Evolutionary conservation across 495 filamentous ascomycete species (phyloP), one percentile per base, ranked within the genome.

Genomic region (Penicillium chermesinum): DNA sequence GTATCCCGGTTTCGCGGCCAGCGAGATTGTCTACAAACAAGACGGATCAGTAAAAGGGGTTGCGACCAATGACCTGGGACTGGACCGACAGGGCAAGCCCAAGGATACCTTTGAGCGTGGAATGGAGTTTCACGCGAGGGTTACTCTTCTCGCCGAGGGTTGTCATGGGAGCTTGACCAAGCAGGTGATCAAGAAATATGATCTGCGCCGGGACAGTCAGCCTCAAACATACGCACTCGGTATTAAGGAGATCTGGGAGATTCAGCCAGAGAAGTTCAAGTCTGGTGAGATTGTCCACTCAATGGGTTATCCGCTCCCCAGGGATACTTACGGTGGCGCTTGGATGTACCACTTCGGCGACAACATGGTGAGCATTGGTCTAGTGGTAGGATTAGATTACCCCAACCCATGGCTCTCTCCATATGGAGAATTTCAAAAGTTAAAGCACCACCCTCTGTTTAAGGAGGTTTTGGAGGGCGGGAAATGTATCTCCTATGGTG

Each of bases 261-360:
- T 99, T 14, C 78, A 86, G 60, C 91, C 94, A 0, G 89, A 91
- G 59, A 97, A 96, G 65, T 96, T 96, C 71, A 73, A 80, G 25
- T 83, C 87, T 51, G 93, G 93, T 37, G 78, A 94, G 65, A 78
- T 96, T 38, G 76, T 80, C 7, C 94, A 99, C 72, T 88, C 90
- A 3, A 82, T 99, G 85, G 93, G 93, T 12, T 97, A 95, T 61
- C 93, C 93, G 12, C 67, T 99, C 21, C 84, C 91, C 7, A 75
- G 69, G 58, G 85, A 96, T 64, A 95, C 90, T 3, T 99, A 99
- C 53, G 93, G 93, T 54, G 93, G 93, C 55, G 89, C 87, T 33
- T 99, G 87, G 86, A 89, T 99, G 83, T 99, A 99, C 58, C 93
- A 99, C 66, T 98, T 97, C 62, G 93, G 90, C 16, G 91, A 97